Evolutionary conservation across 108 stramenopile genomes (phyloP).

Genomic region (Fragilariopsis cylindrus): DNA sequence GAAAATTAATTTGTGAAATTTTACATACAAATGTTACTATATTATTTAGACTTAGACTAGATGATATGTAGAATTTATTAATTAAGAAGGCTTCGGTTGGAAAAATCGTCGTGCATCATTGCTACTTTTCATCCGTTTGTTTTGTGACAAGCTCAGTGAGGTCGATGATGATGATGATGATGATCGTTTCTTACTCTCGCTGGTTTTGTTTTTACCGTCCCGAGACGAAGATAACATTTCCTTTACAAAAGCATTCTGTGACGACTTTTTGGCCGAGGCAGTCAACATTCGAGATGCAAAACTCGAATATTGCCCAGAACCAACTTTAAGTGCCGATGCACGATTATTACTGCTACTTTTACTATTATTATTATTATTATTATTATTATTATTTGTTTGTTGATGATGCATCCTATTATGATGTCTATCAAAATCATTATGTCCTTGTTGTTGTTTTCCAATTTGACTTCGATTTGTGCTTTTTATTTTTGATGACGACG

Average conservation of each 20-base stretch:
- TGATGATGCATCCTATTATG: too few relatives aligned
- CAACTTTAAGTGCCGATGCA: neutral
- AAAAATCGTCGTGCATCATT: neutral
- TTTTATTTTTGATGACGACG: neutral
- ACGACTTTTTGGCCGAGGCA: neutral
- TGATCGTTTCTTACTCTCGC: conserved; percentile 2
- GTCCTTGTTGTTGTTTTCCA: neutral
- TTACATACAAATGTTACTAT: too few relatives aligned
- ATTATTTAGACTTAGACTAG: too few relatives aligned
- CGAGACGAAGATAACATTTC: neutral
- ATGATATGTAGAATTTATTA: too few relatives aligned
- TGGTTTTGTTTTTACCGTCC: neutral
- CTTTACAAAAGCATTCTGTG: neutral
- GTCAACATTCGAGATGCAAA: conserved; percentile 13
- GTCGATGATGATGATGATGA: neutral
- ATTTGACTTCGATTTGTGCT: neutral
- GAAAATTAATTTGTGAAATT: too few relatives aligned
- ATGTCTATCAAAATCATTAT: too few relatives aligned
- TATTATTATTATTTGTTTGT: too few relatives aligned
- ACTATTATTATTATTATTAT: too few relatives aligned
- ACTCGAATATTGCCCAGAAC: conserved; percentile 6
- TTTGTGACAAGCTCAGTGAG: conserved; percentile 2
- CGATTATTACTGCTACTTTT: too few relatives aligned
- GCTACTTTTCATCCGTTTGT: conserved; percentile 2
- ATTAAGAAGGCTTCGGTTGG: neutral